Base-by-base conservation (phyloP, 768 basidiomycete genomes). In the Pseudohyphozyma bogoriensis region DNA sequence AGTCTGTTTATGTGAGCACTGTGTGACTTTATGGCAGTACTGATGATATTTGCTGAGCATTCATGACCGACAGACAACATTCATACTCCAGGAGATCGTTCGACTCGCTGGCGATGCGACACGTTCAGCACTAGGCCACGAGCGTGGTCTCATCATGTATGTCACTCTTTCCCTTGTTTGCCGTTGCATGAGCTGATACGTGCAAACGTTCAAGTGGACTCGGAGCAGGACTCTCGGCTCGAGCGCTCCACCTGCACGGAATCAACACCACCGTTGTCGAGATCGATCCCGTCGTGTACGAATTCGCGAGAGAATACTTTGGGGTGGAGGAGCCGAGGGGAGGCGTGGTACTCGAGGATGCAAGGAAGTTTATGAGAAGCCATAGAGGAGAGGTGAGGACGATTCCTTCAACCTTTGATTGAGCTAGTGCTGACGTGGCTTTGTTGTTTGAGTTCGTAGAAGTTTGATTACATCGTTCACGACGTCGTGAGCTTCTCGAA, bases 221-320 rank as follows among this genome's bases (percentile, higher is more conserved):
- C 35, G 93, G 93, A 24, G 79, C 82, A 24, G 92, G 93, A 8
- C 83, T 87, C 56, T 83, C 87, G 4, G 85, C 88, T 0, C 80
- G 82, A 45, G 79, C 88, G 0, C 83, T 97, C 65, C 77, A 81
- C 50, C 77, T 79, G 29, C 86, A 88, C 62, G 79, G 79, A 24
- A 75, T 92, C 31, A 76, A 79, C 9, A 84, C 85, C 7, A 88
- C 89, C 2, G 80, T 93, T 51, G 81, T 92, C n/a, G 93, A 97
- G 73, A 87, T 93, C 61, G 93, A 96, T 71, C 87, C 88, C 37
- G 85, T 82, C 2, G 91, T 97, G 26, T 91, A 92, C 71, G 76
- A 81, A 18, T 89, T 86, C 31, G 89, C 92, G 20, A 79, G 81
- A 31, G 76, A 73, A 35, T 92, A 80, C 74, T 95, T 97, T 64